Base-by-base conservation (phyloP, 805 yeast genomes). In the Pichia phayaonensis region DNA sequence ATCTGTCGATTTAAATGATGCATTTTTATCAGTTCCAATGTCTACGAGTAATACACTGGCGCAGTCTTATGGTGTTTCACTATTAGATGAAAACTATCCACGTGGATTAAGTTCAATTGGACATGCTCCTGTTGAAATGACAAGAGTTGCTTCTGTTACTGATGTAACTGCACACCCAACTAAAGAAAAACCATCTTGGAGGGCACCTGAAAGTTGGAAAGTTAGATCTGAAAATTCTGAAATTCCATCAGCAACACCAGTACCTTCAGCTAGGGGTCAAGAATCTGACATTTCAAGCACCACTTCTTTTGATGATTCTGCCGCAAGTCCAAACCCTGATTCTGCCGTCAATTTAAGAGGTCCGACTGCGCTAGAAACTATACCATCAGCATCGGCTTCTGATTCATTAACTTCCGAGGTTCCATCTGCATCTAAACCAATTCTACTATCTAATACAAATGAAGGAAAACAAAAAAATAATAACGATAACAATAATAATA, bases 161-260 rank as follows among this genome's bases (percentile, higher is more conserved):
- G 61, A 64, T 31, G 44, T 54, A n/a, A 21, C 50, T 16, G 40
- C 52, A 13, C 52, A 43, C 5, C 21, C 47, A 20, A 21, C 39
- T 6, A 49, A 47, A 11, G 54, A 44, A 13, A 53, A 57, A 40
- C 47, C 60, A 5, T 47, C 50, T 22, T 80, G 84, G 84, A 67
- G 65, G 24, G 78, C 84, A 6, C 84, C 84, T 2, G 83, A 79
- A 49, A 73, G 79, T 54, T 80, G 84, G 84, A 81, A 79, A 57
- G 83, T 79, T 11, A 77, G 75, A 53, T 51, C 53, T 38, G 60
- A 61, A 10, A 50, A 40, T 20, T 56, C 54, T 15, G 60, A 53
- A 44, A 24, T 44, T 6, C 31, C 36, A 40, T 34, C 39, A 22
- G 27, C 15, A n/a, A 34, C 38, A 4, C 20, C 38, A 11, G 2